These are phyloP conservation scores for Clitopilus hobsonii DNA, from an alignment of 768 basidiomycete species.

Conservation along the genomic window DNA sequence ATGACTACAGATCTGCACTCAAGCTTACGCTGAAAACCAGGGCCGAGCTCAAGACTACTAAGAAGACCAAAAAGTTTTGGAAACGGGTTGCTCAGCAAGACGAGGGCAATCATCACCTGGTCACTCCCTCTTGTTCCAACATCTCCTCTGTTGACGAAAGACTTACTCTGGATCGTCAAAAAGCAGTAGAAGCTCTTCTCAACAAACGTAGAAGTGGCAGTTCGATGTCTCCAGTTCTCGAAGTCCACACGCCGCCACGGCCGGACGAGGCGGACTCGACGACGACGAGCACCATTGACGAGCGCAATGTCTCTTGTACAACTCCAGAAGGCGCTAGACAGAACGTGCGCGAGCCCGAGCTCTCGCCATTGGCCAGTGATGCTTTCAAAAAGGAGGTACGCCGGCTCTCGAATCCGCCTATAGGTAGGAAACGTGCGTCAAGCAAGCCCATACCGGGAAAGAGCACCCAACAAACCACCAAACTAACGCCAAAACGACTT, in stretches of 20 bases:
- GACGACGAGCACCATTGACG: too few relatives aligned
- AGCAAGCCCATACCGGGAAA: conserved; percentile 1
- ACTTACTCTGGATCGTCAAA: conserved; percentile 28
- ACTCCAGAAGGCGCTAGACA: not conserved
- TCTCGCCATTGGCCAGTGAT: conserved; percentile 23
- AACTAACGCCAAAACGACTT: too few relatives aligned
- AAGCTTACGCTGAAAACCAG: conserved; percentile 39
- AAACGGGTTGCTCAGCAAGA: conserved; percentile 34
- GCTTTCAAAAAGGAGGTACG: conserved; percentile 19
- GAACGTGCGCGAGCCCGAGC: conserved; percentile 2
- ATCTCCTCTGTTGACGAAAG: conserved; percentile 32
- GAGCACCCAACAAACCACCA: too few relatives aligned
- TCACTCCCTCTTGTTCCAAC: conserved; percentile 35
- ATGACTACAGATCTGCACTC: conserved; percentile 42
- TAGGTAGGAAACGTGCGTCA: not conserved
- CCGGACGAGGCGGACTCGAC: too few relatives aligned
- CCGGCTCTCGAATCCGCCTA: not conserved
- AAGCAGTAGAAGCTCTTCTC: conserved; percentile 36
- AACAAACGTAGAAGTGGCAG: conserved; percentile 3
- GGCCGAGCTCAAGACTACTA: conserved; percentile 36
- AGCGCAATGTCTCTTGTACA: too few relatives aligned
- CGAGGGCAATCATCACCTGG: conserved; percentile 15
- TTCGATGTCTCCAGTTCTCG: not conserved
- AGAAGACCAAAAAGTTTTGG: conserved; percentile 42
- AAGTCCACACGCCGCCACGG: not conserved